Base-by-base conservation (phyloP, 768 basidiomycete genomes). In the Lactifluus rugatus region DNA sequence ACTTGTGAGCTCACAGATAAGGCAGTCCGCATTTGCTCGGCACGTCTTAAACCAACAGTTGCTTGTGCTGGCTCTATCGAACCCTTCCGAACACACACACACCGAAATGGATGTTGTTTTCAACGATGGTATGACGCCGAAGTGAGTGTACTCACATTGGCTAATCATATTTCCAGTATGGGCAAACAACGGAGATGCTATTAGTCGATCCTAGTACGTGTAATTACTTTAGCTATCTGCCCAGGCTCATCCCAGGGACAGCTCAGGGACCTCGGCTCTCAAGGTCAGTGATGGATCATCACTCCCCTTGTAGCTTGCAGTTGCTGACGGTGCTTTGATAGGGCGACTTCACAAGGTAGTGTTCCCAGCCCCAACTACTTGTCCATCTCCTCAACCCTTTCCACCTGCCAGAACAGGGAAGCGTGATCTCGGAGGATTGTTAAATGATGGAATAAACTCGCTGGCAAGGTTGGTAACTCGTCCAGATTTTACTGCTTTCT, bases 161-260 rank as follows among this genome's bases (percentile, higher is more conserved):
- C 54, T 52, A 54, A n/a, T 17, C 25, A 58, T 39, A 25, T 42
- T 13, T 46, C 23, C 59, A 89, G 89, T 92, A 17, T 99, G 96
- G 96, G 96, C 96, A 2, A 96, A 98, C 67, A 98, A 98, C 64
- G 96, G 96, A 0, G 96, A 99, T 68, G 87, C 91, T 5, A 89
- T 96, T 58, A 93, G 89, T 69, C 79, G 87, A 54, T 86, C 87
- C 54, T 92, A 90, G 88, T 89, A 67, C 68, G 85, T 76, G 46
- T 62, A 44, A 2, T 10, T 31, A 11, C 9, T 28, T 47, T 16
- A 25, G 26, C 19, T 31, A n/a, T 34, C 17, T 23, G 21, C 37
- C 25, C 9, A 26, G 50, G n/a, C 60, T 53, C 53, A 60, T 37
- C 66, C 51, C 69, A 70, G 34, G 23, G 42, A 57, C 53, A 93